Percentiles rank a stretch among this genome's conserved stretches.
These are phyloP conservation scores for Phytopythium chamaehyphon DNA, from an alignment of 352 stramenopile genomes.

Conservation along the genomic window DNA sequence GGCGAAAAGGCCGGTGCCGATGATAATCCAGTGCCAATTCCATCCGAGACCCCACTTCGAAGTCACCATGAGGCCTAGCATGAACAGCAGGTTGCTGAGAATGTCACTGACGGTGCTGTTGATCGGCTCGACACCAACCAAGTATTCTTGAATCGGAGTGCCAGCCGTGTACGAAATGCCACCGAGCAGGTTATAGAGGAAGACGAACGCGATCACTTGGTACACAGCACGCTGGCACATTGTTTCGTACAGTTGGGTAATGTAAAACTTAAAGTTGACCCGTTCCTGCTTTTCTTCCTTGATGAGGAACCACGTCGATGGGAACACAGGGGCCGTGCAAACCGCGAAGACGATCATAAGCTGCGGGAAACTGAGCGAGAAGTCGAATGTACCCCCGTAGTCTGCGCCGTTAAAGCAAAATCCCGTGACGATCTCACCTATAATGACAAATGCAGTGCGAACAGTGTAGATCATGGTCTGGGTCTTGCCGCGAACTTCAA, in stretches of 20 bases:
- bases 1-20: slow-evolving; percentile 7
- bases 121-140: slow-evolving; percentile 17
- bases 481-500: slow-evolving; percentile 30
- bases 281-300: slow-evolving; percentile 31
- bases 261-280: slow-evolving; percentile 15
- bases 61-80: slow-evolving; percentile 15
- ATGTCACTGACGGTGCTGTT: slow-evolving; percentile 19
- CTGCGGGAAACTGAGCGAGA: slow-evolving; percentile 22
- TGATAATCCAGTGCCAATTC: slow-evolving; percentile 31
- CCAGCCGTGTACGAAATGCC: slow-evolving; percentile 17
- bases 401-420: slow-evolving; percentile 24
- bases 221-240: slow-evolving; percentile 20
- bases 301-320: slow-evolving; percentile 46
- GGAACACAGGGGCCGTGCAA: slow-evolving; percentile 13
- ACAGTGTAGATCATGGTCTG: slow-evolving; percentile 47
- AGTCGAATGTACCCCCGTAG: slow-evolving; percentile 21
- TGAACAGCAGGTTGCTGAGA: slow-evolving; percentile 16
- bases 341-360: slow-evolving; percentile 25
- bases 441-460: slow-evolving; percentile 25
- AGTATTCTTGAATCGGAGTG: slow-evolving; percentile 11
- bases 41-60: slow-evolving; percentile 21
- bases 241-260: slow-evolving; percentile 30
- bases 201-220: slow-evolving; percentile 21
- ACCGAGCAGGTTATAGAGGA: slow-evolving; percentile 19
- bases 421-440: slow-evolving; percentile 28